Evolutionary conservation across 805 yeast genomes (phyloP), one percentile per base, ranked within the genome.

Genomic region (Cyberlindnera subsufficiens): DNA sequence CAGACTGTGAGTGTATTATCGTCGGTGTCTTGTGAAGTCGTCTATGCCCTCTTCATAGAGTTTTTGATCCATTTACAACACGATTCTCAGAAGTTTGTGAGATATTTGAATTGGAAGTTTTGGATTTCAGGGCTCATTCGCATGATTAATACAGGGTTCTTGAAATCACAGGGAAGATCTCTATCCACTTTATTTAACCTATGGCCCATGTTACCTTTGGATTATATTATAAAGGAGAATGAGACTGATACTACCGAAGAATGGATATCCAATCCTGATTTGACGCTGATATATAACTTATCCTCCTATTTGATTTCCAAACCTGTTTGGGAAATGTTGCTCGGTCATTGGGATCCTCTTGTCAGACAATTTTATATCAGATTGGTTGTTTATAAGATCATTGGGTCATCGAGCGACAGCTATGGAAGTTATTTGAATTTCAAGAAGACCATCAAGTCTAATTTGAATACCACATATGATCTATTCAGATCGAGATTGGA

Each of bases 341-440:
- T 87, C 54, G 74, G 80, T 32, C 95, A 88, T 61, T 88, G 95
- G 87, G 75, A 80, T 54, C 89, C 95, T 3, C 60, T 86, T 15
- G 80, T 86, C 19, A 67, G 96, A 31, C 73, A 83, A 4, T 84
- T 80, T 54, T 87, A 80, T 58, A 68, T 75, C 38, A 67, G 89
- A 33, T 67, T 87, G 18, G 45, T 87, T 15, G 70, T 86, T 38
- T 87, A 91, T 84, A 74, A 86, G 48, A 60, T 82, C 35, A 43
- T 42, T 19, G 44, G 51, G 18, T 40, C 42, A n/a, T 35, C 45
- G 13, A 33, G 45, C 15, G 46, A 47, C 20, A 47, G 30, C 37
- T 47, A 47, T 35, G 47, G 45, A 19, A 47, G 51, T 25, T 44
- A 39, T 32, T 20, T 47, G 38, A 32, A 43, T 9, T 45, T 45